phyloP scores from a whole-genome alignment of 805 yeast genomes.

The Saturnispora ahearnii region DNA sequence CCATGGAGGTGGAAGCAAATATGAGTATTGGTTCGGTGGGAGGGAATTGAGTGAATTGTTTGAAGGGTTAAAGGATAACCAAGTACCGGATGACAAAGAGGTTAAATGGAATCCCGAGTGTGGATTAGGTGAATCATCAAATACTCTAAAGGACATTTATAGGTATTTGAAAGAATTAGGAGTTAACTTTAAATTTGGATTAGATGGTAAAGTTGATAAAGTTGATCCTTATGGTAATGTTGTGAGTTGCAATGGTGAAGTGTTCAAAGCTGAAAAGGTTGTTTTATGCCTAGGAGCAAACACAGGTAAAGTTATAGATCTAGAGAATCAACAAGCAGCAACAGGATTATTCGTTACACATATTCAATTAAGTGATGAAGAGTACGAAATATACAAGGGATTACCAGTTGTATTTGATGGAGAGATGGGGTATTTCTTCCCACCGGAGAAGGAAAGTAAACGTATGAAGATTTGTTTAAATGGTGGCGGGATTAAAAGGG shows the following conservation, averaged over 20 bases:
- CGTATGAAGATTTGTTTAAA: constrained; percentile 32
- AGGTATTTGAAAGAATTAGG: constrained; percentile 20
- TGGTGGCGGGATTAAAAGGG: constrained; percentile 25
- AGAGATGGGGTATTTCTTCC: constrained; percentile 38
- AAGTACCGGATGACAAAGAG: constrained; percentile 11
- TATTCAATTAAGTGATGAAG: constrained; percentile 30
- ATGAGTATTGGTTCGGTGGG: constrained; percentile 24
- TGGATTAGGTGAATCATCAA: constrained; percentile 33
- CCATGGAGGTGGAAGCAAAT: constrained; percentile 20
- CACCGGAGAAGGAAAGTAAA: constrained; percentile 34
- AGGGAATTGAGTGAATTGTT: constrained; percentile 17
- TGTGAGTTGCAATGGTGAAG: constrained; percentile 11
- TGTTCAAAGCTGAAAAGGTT: constrained; percentile 21
- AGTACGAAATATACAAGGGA: constrained; percentile 27
- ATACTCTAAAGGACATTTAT: constrained; percentile 28
- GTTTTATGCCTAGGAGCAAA: constrained; percentile 34
- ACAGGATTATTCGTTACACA: constrained; percentile 33
- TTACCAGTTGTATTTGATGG: constrained; percentile 38
- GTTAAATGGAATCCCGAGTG: constrained; percentile 31
- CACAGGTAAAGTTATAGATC: constrained; percentile 30
- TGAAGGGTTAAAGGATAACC: constrained; percentile 12
- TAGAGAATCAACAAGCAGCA: constrained; percentile 28
- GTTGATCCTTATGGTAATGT: constrained; percentile 9
- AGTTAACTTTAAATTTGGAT: constrained; percentile 30
- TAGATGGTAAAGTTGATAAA: constrained; percentile 9